Evolutionary conservation across 805 yeast species (phyloP).

Genomic region (Ogataea methylovora): DNA sequence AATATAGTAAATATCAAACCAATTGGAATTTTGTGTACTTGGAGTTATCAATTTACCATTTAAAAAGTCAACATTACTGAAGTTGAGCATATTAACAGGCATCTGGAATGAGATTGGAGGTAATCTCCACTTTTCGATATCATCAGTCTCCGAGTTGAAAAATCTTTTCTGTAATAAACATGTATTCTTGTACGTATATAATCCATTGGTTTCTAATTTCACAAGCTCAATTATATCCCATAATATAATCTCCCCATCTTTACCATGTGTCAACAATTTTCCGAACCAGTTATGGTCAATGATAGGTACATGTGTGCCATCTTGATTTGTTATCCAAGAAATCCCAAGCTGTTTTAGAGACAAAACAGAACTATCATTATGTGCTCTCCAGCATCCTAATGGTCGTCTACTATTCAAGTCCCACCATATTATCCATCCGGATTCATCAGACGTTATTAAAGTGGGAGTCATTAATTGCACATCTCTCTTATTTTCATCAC

Average conservation of each 20-base stretch:
- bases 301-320: constrained; percentile 6
- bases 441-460: constrained; percentile 50
- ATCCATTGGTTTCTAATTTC: constrained; percentile 4
- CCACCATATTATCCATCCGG: constrained; percentile 65
- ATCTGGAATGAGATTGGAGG: constrained; percentile 33
- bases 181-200: constrained; percentile 10
- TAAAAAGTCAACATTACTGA: constrained; percentile 49
- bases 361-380: constrained; percentile 38
- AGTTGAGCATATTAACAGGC: constrained; percentile 71
- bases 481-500: background rate
- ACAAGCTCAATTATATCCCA: constrained; percentile 31
- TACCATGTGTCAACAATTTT: constrained; percentile 53
- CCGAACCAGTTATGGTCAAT: constrained; percentile 27
- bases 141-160: background rate
- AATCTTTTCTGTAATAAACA: constrained; percentile 10
- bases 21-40: constrained; percentile 53
- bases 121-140: constrained; percentile 5
- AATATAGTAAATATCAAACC: constrained; percentile 53
- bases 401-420: constrained; percentile 50
- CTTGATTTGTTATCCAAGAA: constrained; percentile 16
- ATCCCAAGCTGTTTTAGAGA: constrained; percentile 40
- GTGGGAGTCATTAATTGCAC: constrained; percentile 21
- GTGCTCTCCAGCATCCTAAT: constrained; percentile 51
- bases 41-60: constrained; percentile 42
- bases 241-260: constrained; percentile 48